A percentile compares a stretch with the other conserved stretches of the same genome.
Conservation (phyloP, 2,329 filamentous ascomycete species). For the Ceratocystis huliohia region DNA sequence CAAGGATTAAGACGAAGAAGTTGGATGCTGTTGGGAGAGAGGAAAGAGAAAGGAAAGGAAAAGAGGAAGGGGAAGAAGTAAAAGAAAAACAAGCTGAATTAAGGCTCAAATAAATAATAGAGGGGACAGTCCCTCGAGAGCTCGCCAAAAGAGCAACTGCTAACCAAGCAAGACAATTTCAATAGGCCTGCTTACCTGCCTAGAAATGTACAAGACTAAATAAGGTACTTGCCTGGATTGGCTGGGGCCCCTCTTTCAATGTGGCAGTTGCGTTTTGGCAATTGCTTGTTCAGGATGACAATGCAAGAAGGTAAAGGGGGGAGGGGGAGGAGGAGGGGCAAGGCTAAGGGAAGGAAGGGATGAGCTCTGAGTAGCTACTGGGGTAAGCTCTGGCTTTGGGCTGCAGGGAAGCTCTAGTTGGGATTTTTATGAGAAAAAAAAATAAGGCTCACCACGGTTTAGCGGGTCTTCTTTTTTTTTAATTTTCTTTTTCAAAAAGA, state of each 20-base stretch:
- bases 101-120: neutral
- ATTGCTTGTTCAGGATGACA: constrained; percentile 6
- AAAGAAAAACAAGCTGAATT: constrained; percentile 8
- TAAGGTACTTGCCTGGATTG: neutral
- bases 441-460: neutral
- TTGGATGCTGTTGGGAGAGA: neutral
- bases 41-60: constrained; percentile 1
- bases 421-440: neutral
- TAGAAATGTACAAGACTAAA: neutral
- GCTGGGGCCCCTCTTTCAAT: neutral
- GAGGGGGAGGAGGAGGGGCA: neutral
- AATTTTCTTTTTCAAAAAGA: neutral
- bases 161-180: neutral
- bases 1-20: neutral
- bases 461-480: neutral
- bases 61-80: neutral
- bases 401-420: neutral
- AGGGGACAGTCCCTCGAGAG: neutral
- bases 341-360: neutral
- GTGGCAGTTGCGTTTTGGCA: neutral
- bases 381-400: constrained; percentile 8
- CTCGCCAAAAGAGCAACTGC: neutral
- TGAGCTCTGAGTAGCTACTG: neutral
- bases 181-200: neutral
- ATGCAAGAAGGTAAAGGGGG: neutral